These are phyloP conservation scores for Penicillium glabrum DNA, from an alignment of 2,329 filamentous ascomycete genomes.

Conservation along the genomic window DNA sequence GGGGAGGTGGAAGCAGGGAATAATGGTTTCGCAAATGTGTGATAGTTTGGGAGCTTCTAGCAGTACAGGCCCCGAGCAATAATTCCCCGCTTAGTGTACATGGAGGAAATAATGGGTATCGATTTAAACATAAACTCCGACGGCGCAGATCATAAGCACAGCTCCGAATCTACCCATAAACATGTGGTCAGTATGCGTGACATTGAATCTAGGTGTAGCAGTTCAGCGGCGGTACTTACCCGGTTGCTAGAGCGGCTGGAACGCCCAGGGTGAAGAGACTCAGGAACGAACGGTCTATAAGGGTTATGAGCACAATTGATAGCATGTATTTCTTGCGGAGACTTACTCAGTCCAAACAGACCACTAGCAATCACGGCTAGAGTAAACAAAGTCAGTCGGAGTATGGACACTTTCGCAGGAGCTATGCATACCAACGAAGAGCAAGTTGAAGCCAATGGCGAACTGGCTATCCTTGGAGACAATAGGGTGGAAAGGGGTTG, in stretches of 20 bases:
- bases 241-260: constrained; percentile 84
- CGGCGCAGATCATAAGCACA: constrained; percentile 98
- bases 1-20: not conserved
- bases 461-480: constrained; percentile 84
- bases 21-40: constrained; percentile 11
- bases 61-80: constrained; percentile 28
- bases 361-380: constrained; percentile 68
- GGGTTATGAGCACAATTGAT: constrained; percentile 7
- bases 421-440: constrained; percentile 60
- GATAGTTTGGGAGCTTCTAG: constrained; percentile 31
- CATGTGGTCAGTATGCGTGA: not conserved
- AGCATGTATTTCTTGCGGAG: not conserved
- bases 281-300: constrained; percentile 73
- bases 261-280: constrained; percentile 77
- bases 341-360: constrained; percentile 81
- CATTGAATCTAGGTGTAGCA: constrained; percentile 2
- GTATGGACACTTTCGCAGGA: constrained; percentile 1
- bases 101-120: constrained; percentile 27
- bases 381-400: constrained; percentile 13
- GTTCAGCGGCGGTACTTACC: constrained; percentile 59
- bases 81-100: constrained; percentile 39
- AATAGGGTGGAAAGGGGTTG: constrained; percentile 77
- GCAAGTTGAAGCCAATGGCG: constrained; percentile 71
- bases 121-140: constrained; percentile 90
- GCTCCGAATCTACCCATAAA: constrained; percentile 70